Base-by-base conservation (phyloP, 2,329 filamentous ascomycete genomes). In the Aspergillus fumigatiaffinis region DNA sequence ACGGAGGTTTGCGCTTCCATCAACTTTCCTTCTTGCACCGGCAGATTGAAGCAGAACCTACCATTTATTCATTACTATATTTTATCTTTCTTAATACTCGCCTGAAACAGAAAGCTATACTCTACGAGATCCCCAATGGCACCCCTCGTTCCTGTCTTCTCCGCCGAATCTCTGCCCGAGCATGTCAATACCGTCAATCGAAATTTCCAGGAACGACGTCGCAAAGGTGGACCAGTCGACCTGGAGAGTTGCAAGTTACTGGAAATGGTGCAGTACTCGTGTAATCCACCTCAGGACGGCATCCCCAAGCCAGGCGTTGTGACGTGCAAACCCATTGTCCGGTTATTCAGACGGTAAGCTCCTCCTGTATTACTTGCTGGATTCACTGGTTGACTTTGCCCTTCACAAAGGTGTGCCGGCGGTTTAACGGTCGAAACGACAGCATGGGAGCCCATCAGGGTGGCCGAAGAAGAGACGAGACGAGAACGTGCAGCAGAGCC, bases 251-350 rank as follows among this genome's bases (percentile, higher is more conserved):
- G 85, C 69, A 72, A 79, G 56, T 71, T 87, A 44, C 76, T 83
- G 63, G 83, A 87, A 68, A 71, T 88, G 71, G 73, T 84, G 50
- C 85, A 88, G 72, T 87, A 86, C 67, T 80, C 80, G 26, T 88
- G 86, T 71, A 79, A 84, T 66, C 73, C 84, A 9, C 74, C 79
- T 8, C 71, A 76, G 38, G 73, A 77, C 52, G 70, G 68, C 48
- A 72, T 77, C 35, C 74, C 72, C 20, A 67, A 69, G 52, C 74
- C 77, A 3, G 71, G 75, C 2, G 71, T 82, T 26, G 69, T 82
- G n/a, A 69, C 69, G 4, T 87, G 85, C 65, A 74, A 80, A 68
- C 82, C 82, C n/a, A 73, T 87, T 28, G 76, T 85, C 65, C 72
- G 84, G 67, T 71, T 85, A 52, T 84, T 87, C 70, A 74, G 85